These are phyloP conservation scores for Calonectria pseudoreteaudii DNA, from an alignment of 2,329 filamentous ascomycete species.

Conservation along the genomic window DNA sequence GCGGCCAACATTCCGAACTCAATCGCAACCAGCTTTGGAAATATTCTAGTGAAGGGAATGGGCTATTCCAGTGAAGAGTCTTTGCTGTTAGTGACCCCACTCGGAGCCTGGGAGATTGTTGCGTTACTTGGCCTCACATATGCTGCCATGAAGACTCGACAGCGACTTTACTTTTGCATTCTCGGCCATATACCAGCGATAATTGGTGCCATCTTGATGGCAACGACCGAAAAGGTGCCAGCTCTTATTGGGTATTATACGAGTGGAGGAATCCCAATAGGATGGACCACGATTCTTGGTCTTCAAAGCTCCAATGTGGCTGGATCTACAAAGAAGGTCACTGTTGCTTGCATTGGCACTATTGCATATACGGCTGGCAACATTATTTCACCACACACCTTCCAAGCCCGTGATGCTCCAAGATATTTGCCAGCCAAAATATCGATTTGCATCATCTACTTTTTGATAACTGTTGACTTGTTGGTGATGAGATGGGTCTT, in stretches of 20 bases:
- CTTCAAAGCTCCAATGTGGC: slow-evolving; percentile 36
- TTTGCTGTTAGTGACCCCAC: slow-evolving; percentile 28
- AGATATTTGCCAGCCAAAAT: slow-evolving; percentile 35
- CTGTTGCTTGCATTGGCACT: slow-evolving; percentile 35
- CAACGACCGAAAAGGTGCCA: slow-evolving; percentile 36
- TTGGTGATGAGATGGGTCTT: slow-evolving; percentile 35
- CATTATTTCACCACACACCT: slow-evolving; percentile 37
- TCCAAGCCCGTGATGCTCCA: slow-evolving; percentile 33
- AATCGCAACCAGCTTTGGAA: slow-evolving; percentile 32
- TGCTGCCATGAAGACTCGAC: slow-evolving; percentile 28
- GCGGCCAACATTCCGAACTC: slow-evolving; percentile 37
- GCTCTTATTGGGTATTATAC: slow-evolving; percentile 36
- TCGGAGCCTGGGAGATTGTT: slow-evolving; percentile 33
- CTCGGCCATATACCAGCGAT: slow-evolving; percentile 31
- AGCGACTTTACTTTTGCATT: slow-evolving; percentile 29
- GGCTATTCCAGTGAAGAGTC: slow-evolving; percentile 27
- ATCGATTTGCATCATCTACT: slow-evolving; percentile 38
- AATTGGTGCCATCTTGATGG: slow-evolving; percentile 35
- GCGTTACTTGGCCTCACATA: slow-evolving; percentile 29
- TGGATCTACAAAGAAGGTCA: slow-evolving; percentile 36
- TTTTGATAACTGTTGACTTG: slow-evolving; percentile 32
- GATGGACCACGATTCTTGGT: slow-evolving; percentile 37
- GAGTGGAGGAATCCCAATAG: slow-evolving; percentile 34
- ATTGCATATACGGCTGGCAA: slow-evolving; percentile 38
- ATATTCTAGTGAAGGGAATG: slow-evolving; percentile 32